A percentile compares a stretch with the other conserved stretches of the same genome.
Conservation (phyloP, 2,329 filamentous ascomycete species). For the Colletotrichum truncatum region DNA sequence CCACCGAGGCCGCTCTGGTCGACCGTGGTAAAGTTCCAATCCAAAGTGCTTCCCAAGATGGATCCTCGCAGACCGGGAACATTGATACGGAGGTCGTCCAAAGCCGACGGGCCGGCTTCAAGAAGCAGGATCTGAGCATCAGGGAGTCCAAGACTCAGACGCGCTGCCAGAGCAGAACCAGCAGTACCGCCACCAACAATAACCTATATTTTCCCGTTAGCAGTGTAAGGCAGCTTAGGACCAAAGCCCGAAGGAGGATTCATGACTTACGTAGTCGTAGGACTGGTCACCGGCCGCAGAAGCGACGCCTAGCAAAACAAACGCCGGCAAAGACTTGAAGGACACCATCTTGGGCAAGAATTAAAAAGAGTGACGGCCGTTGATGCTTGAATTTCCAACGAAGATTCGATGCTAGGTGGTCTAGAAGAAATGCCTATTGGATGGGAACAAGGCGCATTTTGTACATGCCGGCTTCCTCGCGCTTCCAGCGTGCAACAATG, state of each 20-base stretch:
- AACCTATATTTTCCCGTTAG: neutral
- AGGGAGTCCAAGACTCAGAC: slow-evolving; percentile 42
- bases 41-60: slow-evolving; percentile 37
- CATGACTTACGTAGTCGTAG: slow-evolving; percentile 36
- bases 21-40: slow-evolving; percentile 56
- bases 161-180: slow-evolving; percentile 28
- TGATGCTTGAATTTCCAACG: neutral
- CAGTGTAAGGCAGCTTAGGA: neutral
- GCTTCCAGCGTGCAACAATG: too few species aligned
- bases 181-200: slow-evolving; percentile 16
- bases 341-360: neutral
- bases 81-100: slow-evolving; percentile 41
- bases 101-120: slow-evolving; percentile 39
- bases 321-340: neutral
- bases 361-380: neutral
- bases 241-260: neutral
- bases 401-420: neutral
- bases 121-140: slow-evolving; percentile 39
- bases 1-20: slow-evolving; percentile 49
- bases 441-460: neutral
- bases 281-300: slow-evolving; percentile 7
- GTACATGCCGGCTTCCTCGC: neutral
- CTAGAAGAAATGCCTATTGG: neutral
- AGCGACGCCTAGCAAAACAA: slow-evolving; percentile 3
- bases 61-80: slow-evolving; percentile 42